Percentiles rank a stretch among this genome's conserved stretches.
Evolutionary conservation across 176 grass and related monocot species (phyloP).

Genomic region (Zoysia japonica): DNA sequence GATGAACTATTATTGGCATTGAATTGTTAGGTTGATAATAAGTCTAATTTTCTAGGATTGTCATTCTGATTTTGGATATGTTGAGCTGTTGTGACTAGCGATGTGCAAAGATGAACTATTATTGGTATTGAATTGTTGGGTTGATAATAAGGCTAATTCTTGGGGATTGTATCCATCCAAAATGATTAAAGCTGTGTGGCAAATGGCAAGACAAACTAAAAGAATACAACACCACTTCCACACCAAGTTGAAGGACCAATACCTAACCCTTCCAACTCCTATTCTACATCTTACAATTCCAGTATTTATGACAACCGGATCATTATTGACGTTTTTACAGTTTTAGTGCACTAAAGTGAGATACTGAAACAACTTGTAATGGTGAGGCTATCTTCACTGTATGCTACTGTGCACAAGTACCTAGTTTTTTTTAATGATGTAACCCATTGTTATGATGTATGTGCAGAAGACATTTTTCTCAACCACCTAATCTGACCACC

Average conservation of each 20-base stretch:
- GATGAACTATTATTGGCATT: too few species aligned
- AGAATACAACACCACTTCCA: not conserved
- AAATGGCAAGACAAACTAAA: not conserved
- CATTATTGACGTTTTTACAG: not conserved
- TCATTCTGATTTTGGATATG: not conserved
- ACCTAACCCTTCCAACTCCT: slow-evolving; percentile 12
- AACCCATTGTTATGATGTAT: not conserved
- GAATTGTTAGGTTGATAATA: too few species aligned
- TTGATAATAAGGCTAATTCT: not conserved
- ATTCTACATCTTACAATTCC: not conserved
- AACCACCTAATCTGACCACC: slow-evolving; percentile 4
- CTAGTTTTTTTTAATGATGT: slow-evolving; percentile 5
- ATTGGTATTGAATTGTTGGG: not conserved
- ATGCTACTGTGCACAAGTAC: not conserved
- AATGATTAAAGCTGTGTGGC: slow-evolving; percentile 4
- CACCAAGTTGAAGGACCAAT: slow-evolving; percentile 2
- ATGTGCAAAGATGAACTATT: slow-evolving; percentile 19
- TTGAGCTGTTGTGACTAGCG: not conserved
- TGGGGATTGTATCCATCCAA: not conserved
- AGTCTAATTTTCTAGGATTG: too few species aligned
- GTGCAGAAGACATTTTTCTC: slow-evolving; percentile 6
- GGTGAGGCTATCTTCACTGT: slow-evolving; percentile 1
- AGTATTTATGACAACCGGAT: not conserved
- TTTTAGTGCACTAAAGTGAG: not conserved
- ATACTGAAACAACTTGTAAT: not conserved